phyloP scores from a whole-genome alignment of 352 stramenopile genomes.

The Paralagenidium karlingii region DNA sequence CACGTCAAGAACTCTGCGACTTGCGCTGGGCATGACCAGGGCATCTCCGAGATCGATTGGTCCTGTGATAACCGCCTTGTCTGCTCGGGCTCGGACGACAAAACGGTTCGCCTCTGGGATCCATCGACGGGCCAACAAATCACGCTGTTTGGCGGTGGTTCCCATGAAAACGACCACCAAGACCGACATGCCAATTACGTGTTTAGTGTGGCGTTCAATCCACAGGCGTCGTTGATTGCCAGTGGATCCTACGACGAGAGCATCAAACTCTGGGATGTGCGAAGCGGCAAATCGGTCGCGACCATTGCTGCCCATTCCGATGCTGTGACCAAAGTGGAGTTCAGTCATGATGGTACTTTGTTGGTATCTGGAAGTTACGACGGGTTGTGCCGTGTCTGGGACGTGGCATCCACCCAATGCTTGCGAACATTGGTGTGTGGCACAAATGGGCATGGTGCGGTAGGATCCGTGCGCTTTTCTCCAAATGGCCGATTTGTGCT shows the following conservation, averaged over 20 bases:
- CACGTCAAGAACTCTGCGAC: slow-evolving; percentile 8
- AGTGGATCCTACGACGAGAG: slow-evolving; percentile 90
- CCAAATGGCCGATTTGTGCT: slow-evolving; percentile 93
- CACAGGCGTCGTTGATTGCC: slow-evolving; percentile 85
- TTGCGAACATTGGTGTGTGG: slow-evolving; percentile 84
- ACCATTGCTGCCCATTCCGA: slow-evolving; percentile 90
- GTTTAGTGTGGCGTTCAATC: slow-evolving; percentile 92
- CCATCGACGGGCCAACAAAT: slow-evolving; percentile 73
- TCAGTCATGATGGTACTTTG: slow-evolving; percentile 91
- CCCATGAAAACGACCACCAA: slow-evolving; percentile 8
- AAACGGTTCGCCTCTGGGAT: slow-evolving; percentile 92
- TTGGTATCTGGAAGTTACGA: slow-evolving; percentile 78
- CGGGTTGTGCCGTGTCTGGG: slow-evolving; percentile 82
- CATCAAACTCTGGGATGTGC: slow-evolving; percentile 94
- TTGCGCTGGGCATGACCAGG: slow-evolving; percentile 85
- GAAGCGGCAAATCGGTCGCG: slow-evolving; percentile 70
- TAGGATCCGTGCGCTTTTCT: slow-evolving; percentile 82
- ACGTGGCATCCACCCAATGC: slow-evolving; percentile 92
- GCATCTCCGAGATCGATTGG: slow-evolving; percentile 91
- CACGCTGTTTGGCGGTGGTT: slow-evolving; percentile 43
- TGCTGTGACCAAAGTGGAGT: slow-evolving; percentile 89
- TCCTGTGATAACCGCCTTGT: slow-evolving; percentile 74
- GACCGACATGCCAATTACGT: slow-evolving; percentile 90
- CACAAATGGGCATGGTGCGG: slow-evolving; percentile 19
- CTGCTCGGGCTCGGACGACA: slow-evolving; percentile 92